These are phyloP conservation scores for Pseudogymnoascus sp. DNA, from an alignment of 2,329 filamentous ascomycete species.

Conservation along the genomic window DNA sequence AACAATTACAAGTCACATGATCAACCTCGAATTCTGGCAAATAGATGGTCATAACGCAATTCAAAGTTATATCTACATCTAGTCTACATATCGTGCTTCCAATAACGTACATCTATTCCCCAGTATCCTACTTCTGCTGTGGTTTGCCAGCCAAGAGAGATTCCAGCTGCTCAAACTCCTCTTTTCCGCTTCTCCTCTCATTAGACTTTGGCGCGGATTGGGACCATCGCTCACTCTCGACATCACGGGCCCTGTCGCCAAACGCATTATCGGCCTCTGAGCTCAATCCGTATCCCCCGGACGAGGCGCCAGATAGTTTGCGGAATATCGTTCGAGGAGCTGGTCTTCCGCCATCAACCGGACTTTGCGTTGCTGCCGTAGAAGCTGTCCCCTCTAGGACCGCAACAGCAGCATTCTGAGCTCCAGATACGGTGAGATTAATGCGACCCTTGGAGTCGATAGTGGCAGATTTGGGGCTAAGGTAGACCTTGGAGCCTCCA, in stretches of 20 bases:
- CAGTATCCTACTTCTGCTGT: background rate
- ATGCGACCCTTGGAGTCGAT: slow-evolving; percentile 25
- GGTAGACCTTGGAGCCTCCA: slow-evolving; percentile 25
- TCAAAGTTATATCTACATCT: slow-evolving; percentile 7
- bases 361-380: background rate
- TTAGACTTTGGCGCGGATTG: background rate
- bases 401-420: slow-evolving; percentile 22
- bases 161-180: slow-evolving; percentile 6
- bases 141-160: slow-evolving; percentile 3
- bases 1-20: background rate
- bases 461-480: slow-evolving; percentile 21
- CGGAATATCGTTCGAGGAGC: background rate
- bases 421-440: slow-evolving; percentile 18
- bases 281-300: background rate
- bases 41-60: background rate
- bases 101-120: background rate
- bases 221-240: background rate
- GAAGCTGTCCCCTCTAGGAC: slow-evolving; percentile 20
- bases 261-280: background rate
- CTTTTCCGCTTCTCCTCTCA: background rate
- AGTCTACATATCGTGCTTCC: slow-evolving; percentile 1
- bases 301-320: background rate
- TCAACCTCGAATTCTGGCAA: background rate
- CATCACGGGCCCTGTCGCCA: background rate
- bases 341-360: slow-evolving; percentile 1